These are phyloP conservation scores for Coelastrella sp. DNA, from an alignment of 139 green algal genomes.

Conservation along the genomic window DNA sequence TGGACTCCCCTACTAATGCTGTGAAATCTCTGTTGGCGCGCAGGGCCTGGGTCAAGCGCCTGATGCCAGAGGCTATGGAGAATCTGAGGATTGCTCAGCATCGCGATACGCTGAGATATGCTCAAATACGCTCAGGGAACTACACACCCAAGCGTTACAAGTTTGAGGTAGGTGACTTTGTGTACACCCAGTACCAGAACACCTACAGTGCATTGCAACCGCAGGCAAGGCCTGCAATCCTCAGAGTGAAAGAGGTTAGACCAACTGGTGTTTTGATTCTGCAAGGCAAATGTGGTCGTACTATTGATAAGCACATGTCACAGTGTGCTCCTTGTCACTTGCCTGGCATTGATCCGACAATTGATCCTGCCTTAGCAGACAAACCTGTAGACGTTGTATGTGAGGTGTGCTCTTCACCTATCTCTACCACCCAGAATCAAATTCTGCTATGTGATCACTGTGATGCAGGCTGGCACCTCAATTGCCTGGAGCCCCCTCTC, in stretches of 20 bases:
- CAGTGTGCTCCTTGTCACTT: slow-evolving; percentile 24
- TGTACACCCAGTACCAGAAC: slow-evolving; percentile 32
- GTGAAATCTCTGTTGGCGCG: background rate
- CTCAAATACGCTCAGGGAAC: background rate
- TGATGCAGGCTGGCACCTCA: too few species aligned
- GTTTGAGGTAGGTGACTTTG: slow-evolving; percentile 45
- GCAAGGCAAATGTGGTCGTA: slow-evolving; percentile 27
- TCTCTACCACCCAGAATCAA: too few species aligned
- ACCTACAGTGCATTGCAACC: background rate
- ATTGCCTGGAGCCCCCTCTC: too few species aligned
- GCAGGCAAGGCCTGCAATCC: background rate
- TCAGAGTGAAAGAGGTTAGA: background rate
- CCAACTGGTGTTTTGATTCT: slow-evolving; percentile 12
- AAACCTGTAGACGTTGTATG: too few species aligned
- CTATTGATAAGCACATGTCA: background rate
- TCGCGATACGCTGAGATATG: background rate
- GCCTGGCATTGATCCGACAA: background rate
- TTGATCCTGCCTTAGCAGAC: background rate
- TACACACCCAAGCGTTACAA: background rate
- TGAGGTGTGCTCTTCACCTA: too few species aligned
- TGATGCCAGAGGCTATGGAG: background rate
- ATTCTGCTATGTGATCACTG: too few species aligned
- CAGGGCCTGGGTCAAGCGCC: background rate
- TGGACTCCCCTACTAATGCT: background rate
- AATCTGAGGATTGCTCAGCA: slow-evolving; percentile 57